A percentile compares a stretch with the other conserved stretches of the same genome.
Evolutionary conservation across 2,329 filamentous ascomycete genomes (phyloP).

Genomic region (Apiospora pterosperma): DNA sequence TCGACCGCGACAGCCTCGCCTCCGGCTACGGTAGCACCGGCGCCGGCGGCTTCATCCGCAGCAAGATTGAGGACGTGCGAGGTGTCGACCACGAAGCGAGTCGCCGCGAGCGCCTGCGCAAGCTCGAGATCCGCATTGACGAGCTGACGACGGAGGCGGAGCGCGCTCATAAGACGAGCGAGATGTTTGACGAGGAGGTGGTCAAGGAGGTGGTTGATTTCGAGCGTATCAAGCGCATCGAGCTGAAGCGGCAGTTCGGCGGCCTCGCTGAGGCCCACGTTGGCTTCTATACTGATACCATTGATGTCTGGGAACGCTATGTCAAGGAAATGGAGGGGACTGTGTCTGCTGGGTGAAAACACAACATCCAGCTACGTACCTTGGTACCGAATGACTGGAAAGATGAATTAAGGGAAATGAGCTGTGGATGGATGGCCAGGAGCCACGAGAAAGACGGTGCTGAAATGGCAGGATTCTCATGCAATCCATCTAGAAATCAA

Average conservation of each 20-base stretch:
- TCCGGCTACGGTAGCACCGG: slow-evolving; percentile 57
- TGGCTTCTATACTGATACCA: slow-evolving; percentile 76
- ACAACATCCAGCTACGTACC: neutral
- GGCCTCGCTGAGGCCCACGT: slow-evolving; percentile 82
- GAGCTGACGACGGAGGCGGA: slow-evolving; percentile 89
- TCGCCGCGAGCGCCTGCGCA: slow-evolving; percentile 80
- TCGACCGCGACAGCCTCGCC: slow-evolving; percentile 77
- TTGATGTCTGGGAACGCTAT: slow-evolving; percentile 85
- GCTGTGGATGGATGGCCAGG: neutral
- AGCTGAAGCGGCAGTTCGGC: slow-evolving; percentile 86
- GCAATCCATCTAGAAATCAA: slow-evolving; percentile 1
- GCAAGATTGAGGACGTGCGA: slow-evolving; percentile 93
- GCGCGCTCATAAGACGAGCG: slow-evolving; percentile 77
- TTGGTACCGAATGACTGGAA: neutral
- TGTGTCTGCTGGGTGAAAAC: neutral
- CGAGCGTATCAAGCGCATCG: slow-evolving; percentile 90
- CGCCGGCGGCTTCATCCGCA: slow-evolving; percentile 81
- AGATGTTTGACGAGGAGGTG: slow-evolving; percentile 95
- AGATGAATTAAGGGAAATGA: neutral
- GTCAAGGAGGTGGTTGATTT: slow-evolving; percentile 91
- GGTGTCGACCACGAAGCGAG: slow-evolving; percentile 95
- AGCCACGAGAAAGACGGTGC: neutral
- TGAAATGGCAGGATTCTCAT: neutral
- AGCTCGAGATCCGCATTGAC: slow-evolving; percentile 89
- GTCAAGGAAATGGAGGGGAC: slow-evolving; percentile 82